Evolutionary conservation across 208 protist genomes (phyloP).

Genomic region (Leishmania arabica): DNA sequence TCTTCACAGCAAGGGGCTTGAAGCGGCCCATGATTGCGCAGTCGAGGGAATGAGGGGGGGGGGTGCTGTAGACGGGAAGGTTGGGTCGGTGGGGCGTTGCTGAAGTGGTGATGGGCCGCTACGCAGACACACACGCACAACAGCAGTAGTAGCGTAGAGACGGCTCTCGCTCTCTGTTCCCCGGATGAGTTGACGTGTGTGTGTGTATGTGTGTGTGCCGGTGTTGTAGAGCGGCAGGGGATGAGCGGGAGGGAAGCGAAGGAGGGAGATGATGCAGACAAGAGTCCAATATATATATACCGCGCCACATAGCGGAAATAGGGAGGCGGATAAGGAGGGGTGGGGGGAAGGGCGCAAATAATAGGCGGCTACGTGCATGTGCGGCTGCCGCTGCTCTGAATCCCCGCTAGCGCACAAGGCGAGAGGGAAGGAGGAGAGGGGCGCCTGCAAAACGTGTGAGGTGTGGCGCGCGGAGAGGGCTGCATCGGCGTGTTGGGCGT

Average conservation of each 20-base stretch:
- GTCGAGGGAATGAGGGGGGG: neutral
- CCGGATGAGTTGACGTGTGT: neutral
- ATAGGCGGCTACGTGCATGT: neutral
- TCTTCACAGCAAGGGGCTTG: constrained; percentile 92
- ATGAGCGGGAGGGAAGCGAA: neutral
- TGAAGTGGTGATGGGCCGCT: neutral
- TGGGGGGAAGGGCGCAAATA: neutral
- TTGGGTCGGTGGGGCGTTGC: neutral
- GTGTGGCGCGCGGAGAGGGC: neutral
- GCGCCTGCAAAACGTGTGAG: neutral
- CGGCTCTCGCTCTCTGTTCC: constrained; percentile 6
- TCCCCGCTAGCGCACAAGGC: neutral
- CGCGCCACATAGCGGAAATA: neutral
- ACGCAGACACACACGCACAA: neutral
- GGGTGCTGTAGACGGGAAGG: neutral
- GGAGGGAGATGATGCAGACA: neutral
- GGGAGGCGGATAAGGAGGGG: neutral
- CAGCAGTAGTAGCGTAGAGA: neutral
- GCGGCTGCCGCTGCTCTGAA: neutral
- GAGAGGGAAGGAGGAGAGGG: neutral
- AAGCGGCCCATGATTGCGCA: constrained; percentile 79
- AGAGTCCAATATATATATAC: neutral
- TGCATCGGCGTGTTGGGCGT: neutral
- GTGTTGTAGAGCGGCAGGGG: neutral
- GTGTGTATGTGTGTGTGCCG: neutral